These are phyloP conservation scores for Hypoxylon sp. DNA, from an alignment of 2,329 filamentous ascomycete species.

Conservation along the genomic window DNA sequence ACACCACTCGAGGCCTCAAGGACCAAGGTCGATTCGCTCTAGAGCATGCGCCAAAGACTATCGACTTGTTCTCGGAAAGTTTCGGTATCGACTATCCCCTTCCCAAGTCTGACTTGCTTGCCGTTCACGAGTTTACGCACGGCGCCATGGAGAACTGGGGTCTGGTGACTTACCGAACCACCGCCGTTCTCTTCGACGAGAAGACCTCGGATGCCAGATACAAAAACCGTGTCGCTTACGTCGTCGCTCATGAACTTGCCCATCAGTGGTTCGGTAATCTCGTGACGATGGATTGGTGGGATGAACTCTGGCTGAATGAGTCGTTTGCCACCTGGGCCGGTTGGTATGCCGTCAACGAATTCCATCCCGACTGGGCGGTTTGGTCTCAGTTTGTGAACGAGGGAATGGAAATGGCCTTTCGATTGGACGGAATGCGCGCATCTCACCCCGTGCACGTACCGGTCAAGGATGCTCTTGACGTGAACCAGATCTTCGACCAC, in stretches of 20 bases:
- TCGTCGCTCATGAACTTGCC: conserved; percentile 96
- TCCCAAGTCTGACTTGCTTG: conserved; percentile 88
- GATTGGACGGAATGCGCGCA: conserved; percentile 86
- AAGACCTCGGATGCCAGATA: conserved; percentile 88
- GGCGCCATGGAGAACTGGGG: conserved; percentile 98
- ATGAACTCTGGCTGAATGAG: conserved; percentile 92
- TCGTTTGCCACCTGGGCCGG: conserved; percentile 98
- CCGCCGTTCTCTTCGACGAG: conserved; percentile 95
- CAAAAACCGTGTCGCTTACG: conserved; percentile 93
- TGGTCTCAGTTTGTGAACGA: conserved; percentile 98
- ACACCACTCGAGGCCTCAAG: conserved; percentile 93
- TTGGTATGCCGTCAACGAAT: conserved; percentile 88
- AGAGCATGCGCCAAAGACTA: conserved; percentile 88
- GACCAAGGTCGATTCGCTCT: conserved; percentile 90
- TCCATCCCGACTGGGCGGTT: conserved; percentile 96
- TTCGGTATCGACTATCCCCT: conserved; percentile 94
- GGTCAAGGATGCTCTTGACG: conserved; percentile 90
- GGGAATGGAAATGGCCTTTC: conserved; percentile 89
- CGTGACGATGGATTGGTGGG: conserved; percentile 98
- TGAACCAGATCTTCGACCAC: conserved; percentile 97
- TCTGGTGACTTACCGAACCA: conserved; percentile 93
- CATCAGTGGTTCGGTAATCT: conserved; percentile 97
- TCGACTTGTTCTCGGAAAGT: conserved; percentile 96
- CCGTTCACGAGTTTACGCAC: conserved; percentile 89
- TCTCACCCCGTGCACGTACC: conserved; percentile 97